Conservation (phyloP, 805 yeast species). For the Candida fluviatilis region DNA sequence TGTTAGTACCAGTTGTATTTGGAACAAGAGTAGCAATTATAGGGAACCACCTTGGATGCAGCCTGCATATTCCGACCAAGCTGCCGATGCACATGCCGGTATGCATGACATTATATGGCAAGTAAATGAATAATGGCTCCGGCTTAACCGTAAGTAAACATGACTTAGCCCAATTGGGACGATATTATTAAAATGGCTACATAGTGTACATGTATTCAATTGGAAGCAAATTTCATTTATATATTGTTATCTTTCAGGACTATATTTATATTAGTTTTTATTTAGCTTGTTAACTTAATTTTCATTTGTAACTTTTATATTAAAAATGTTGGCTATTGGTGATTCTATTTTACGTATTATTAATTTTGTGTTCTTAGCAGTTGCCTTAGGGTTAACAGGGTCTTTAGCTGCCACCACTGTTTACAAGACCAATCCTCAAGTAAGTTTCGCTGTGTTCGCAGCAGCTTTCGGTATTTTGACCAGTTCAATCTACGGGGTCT, state of each 20-base stretch:
- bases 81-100: too few species aligned
- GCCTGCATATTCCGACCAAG: too few species aligned
- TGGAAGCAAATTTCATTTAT: too few species aligned
- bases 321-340: slow-evolving; percentile 57
- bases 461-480: slow-evolving; percentile 82
- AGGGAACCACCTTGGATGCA: too few species aligned
- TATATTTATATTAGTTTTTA: slow-evolving; percentile 1
- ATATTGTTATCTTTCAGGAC: neutral
- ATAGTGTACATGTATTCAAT: too few species aligned
- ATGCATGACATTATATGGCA: too few species aligned
- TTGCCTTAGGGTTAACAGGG: slow-evolving; percentile 83
- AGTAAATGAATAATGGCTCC: too few species aligned
- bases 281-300: slow-evolving; percentile 1
- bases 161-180: slow-evolving; percentile 16
- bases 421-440: slow-evolving; percentile 63
- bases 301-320: neutral
- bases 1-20: too few species aligned
- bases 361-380: slow-evolving; percentile 71
- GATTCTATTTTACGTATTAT: slow-evolving; percentile 71
- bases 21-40: too few species aligned
- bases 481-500: slow-evolving; percentile 72
- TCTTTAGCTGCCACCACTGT: slow-evolving; percentile 70
- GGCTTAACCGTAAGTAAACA: slow-evolving; percentile 11
- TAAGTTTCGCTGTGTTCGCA: slow-evolving; percentile 83
- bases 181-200: neutral